Conservation (phyloP, 2,329 filamentous ascomycete genomes). For the Hypoxylon sp. region DNA sequence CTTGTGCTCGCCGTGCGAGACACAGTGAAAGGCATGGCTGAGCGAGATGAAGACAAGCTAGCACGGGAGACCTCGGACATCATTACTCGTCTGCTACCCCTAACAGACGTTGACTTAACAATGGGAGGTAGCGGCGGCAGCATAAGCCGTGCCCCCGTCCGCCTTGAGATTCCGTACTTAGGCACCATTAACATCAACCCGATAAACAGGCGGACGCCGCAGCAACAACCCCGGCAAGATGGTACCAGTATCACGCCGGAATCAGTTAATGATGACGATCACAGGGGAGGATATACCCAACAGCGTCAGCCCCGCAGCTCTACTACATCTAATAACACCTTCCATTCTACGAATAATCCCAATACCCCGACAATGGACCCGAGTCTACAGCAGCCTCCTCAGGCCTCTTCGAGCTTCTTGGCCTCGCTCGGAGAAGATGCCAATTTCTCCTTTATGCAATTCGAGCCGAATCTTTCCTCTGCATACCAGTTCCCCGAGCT, state of each 20-base stretch:
- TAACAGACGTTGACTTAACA: constrained; percentile 50
- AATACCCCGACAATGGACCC: constrained; percentile 12
- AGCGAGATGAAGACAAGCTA: constrained; percentile 59
- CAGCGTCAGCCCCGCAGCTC: not conserved
- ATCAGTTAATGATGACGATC: not conserved
- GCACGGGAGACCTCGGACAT: constrained; percentile 61
- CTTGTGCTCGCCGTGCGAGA: constrained; percentile 57
- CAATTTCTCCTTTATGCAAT: constrained; percentile 47
- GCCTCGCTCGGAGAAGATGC: constrained; percentile 26
- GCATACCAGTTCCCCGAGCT: constrained; percentile 50
- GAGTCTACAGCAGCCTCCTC: constrained; percentile 28
- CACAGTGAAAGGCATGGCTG: constrained; percentile 59
- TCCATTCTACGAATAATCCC: not conserved
- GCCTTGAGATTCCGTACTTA: constrained; percentile 63
- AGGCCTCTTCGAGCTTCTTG: constrained; percentile 24
- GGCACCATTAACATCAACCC: constrained; percentile 63
- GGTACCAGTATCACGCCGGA: not conserved
- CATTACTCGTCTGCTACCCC: constrained; percentile 61
- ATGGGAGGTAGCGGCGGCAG: constrained; percentile 29
- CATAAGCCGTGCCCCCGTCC: constrained; percentile 49
- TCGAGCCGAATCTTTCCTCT: constrained; percentile 45
- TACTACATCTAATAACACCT: not conserved
- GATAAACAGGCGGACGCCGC: constrained; percentile 28
- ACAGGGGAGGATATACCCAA: not conserved
- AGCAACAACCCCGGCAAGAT: constrained; percentile 13